Percentiles rank a stretch among this genome's conserved stretches.
Conservation (phyloP, 495 filamentous ascomycete species). For the Pseudotulostoma volvatum region DNA sequence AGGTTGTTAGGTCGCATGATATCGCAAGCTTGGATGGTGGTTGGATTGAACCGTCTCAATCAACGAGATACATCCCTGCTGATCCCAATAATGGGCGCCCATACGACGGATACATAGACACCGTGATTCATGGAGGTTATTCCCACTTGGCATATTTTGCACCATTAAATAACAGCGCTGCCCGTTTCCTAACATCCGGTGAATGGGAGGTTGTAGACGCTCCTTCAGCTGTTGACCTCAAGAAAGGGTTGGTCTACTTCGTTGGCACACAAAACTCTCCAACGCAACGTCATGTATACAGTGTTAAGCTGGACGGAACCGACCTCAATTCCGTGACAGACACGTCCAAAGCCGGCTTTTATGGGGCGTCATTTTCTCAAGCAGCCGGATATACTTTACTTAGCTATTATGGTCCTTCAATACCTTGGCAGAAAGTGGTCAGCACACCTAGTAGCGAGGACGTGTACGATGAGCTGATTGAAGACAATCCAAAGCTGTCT, state of each 20-base stretch:
- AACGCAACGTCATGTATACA: slow-evolving; percentile 81
- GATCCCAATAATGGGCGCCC: slow-evolving; percentile 60
- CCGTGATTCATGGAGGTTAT: slow-evolving; percentile 68
- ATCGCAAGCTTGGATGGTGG: slow-evolving; percentile 75
- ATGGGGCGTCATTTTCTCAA: slow-evolving; percentile 69
- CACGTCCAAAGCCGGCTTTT: slow-evolving; percentile 63
- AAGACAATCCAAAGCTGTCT: slow-evolving; percentile 56
- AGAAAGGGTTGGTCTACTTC: slow-evolving; percentile 77
- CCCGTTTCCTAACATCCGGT: slow-evolving; percentile 72
- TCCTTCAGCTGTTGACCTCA: slow-evolving; percentile 74
- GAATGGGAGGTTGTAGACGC: slow-evolving; percentile 86
- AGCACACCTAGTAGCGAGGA: slow-evolving; percentile 56
- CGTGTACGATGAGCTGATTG: slow-evolving; percentile 48
- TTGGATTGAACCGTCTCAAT: slow-evolving; percentile 90
- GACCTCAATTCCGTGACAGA: slow-evolving; percentile 57
- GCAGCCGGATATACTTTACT: slow-evolving; percentile 67
- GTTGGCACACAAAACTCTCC: slow-evolving; percentile 72
- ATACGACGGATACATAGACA: slow-evolving; percentile 85
- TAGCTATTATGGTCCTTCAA: slow-evolving; percentile 64
- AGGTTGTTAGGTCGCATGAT: slow-evolving; percentile 60
- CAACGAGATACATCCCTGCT: slow-evolving; percentile 73
- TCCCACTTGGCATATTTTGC: slow-evolving; percentile 91
- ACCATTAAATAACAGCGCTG: slow-evolving; percentile 68
- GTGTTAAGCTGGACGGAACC: slow-evolving; percentile 66
- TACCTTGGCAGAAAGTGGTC: slow-evolving; percentile 86